Base-by-base conservation (phyloP, 2,329 filamentous ascomycete species). In the Xylariales sp. region DNA sequence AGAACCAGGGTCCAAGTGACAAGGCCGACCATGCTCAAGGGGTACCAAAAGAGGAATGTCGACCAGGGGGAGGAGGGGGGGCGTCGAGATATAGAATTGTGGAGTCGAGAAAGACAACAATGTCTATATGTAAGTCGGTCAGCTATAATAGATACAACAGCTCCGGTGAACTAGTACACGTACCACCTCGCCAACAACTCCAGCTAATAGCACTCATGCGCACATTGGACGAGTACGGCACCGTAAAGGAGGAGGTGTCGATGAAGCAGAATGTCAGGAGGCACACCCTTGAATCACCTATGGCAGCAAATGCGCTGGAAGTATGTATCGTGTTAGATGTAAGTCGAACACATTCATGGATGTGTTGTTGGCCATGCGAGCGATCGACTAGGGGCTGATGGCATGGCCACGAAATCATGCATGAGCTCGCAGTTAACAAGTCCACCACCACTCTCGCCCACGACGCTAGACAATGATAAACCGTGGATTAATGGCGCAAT, bases 391-490 rank as follows among this genome's bases (percentile, higher is more conserved):
- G 58, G 56, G 57, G 55, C 53, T 56, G 49, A 59, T 58, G 58
- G 54, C 59, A 63, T 59, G 57, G 60, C 63, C 64, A 69, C 66
- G 63, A 66, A 66, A 61, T 60, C 65, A 61, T 71, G 68, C 68
- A 70, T 68, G 57, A 60, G 54, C 52, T 59, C 54, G 55, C 54
- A 56, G 55, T 54, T 50, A 58, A 58, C 58, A 61, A 40, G 51
- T 56, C 55, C 54, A 59, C 51, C 55, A 55, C 45, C 34, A 43
- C 49, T 48, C 22, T 46, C 49, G 46, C 52, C 50, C 54, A 53
- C 47, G 46, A 58, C 56, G 47, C 58, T 60, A 53, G 47, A 44
- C 38, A 4, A 21, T 16, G 19, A 31, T 22, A 24, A 32, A 48
- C 49, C 51, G 54, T 46, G 48, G 45, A 36, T 51, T 58, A 55